Conservation (phyloP, 1,139 yeast genomes). For the Suhomyces maxii region DNA sequence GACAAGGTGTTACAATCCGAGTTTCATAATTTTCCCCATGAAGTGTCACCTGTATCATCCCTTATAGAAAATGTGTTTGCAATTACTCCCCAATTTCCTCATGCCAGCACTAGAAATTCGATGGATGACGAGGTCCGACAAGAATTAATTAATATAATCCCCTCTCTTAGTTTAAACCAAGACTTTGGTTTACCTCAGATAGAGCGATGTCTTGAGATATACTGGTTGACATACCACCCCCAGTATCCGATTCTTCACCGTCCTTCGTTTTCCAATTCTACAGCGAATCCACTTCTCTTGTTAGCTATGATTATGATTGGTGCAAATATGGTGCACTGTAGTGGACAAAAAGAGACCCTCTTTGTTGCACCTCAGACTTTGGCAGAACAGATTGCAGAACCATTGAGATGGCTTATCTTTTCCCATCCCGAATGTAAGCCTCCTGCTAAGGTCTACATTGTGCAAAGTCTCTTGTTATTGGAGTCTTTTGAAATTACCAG, state of each 20-base stretch:
- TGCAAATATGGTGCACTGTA: slow-evolving; percentile 29
- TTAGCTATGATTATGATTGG: slow-evolving; percentile 57
- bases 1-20: slow-evolving; percentile 11
- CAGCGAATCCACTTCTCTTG: slow-evolving; percentile 52
- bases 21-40: slow-evolving; percentile 19
- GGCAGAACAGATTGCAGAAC: slow-evolving; percentile 51
- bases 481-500: slow-evolving; percentile 59
- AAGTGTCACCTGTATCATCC: slow-evolving; percentile 24
- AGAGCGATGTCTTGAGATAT: slow-evolving; percentile 32
- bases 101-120: slow-evolving; percentile 24
- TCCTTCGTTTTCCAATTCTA: slow-evolving; percentile 58
- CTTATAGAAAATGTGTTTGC: slow-evolving; percentile 35
- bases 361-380: slow-evolving; percentile 22
- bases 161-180: slow-evolving; percentile 29
- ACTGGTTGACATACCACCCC: slow-evolving; percentile 60
- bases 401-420: slow-evolving; percentile 62
- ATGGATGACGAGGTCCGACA: slow-evolving; percentile 28
- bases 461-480: slow-evolving; percentile 59
- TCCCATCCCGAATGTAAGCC: slow-evolving; percentile 54
- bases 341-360: slow-evolving; percentile 16
- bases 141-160: slow-evolving; percentile 31
- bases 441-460: slow-evolving; percentile 61
- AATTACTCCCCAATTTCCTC: slow-evolving; percentile 31
- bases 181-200: slow-evolving; percentile 28
- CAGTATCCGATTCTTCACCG: slow-evolving; percentile 61